Percentiles rank a stretch among this genome's conserved stretches.
Evolutionary conservation across 176 grass and related monocot genomes (phyloP).

Genomic region (Dactylis glomerata): DNA sequence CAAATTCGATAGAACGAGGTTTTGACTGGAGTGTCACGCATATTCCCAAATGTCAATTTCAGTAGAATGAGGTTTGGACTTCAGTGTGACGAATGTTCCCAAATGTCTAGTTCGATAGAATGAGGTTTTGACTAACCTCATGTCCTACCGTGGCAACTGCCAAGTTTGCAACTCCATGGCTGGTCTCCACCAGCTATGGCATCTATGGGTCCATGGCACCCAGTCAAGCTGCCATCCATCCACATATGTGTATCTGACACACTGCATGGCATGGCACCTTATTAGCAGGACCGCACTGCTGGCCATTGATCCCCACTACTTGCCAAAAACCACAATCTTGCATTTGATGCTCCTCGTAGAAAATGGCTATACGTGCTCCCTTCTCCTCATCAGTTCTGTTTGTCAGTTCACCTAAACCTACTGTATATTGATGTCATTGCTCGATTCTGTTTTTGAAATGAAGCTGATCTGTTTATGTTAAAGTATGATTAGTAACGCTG

Average conservation of each 20-base stretch:
- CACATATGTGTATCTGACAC: not conserved
- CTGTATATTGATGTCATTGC: not conserved
- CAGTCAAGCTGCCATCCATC: constrained; percentile 21
- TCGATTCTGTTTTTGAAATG: not conserved
- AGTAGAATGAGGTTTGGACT: not conserved
- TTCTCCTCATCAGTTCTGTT: not conserved
- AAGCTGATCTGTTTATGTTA: not conserved
- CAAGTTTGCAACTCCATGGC: constrained; percentile 10
- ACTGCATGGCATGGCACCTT: not conserved
- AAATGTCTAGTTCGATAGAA: not conserved
- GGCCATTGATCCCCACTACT: constrained; percentile 2
- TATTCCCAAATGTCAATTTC: not conserved
- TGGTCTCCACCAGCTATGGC: not conserved
- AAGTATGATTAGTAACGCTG: not conserved
- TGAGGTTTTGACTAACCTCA: not conserved
- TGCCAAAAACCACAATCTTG: not conserved
- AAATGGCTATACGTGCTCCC: not conserved
- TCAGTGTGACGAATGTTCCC: not conserved
- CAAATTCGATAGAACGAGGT: not conserved
- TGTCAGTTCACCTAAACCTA: not conserved
- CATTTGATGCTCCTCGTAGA: not conserved
- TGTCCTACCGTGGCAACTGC: not conserved
- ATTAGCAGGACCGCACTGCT: constrained; percentile 1
- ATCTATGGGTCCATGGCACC: not conserved
- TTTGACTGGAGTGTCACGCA: not conserved